Base-by-base conservation (phyloP, 768 basidiomycete species). In the Phanerochaete sordida region DNA sequence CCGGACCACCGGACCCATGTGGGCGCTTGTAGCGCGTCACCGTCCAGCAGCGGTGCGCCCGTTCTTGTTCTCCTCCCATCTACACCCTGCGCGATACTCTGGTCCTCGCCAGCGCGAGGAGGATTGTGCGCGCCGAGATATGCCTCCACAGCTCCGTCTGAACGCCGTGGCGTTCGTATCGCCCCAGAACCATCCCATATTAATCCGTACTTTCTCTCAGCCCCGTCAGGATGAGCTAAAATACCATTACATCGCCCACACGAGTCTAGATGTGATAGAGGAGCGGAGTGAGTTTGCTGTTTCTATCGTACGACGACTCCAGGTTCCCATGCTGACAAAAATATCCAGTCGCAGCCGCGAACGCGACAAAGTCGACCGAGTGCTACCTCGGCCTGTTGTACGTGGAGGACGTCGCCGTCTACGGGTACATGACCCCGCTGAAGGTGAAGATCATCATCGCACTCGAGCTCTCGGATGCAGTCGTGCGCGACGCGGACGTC, bases 221-320 rank as follows among this genome's bases (percentile, higher is more conserved):
- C 78, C 80, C 56, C 79, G 83, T 43, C 76, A 79, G 30, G 80
- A 84, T 62, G 80, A 82, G 57, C 79, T 94, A 64, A 93, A 93
- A 69, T 95, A 93, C 68, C 91, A 95, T 74, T 95, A 94, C 64
- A 86, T 94, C 58, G 92, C 93, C 0, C 93, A 96, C 72, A 94
- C 91, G 23, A 89, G 89, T 57, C 74, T 96, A 66, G 93, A 96
- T 73, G 88, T 94, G 58, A 85, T 96, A 66, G 94, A 96, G 67
- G 93, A 95, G 75, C 87, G 91, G 79, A 85, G 93, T 93, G 67
- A 75, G 86, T 71, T 59, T 59, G 52, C 49, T 55, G 54, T 47
- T n/a, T n/a, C n/a, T n/a, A n/a, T n/a, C n/a, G n/a, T n/a, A n/a
- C 63, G 61, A 62, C 39, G 16, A 16, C 16, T 28, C 21, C 43